phyloP scores from a whole-genome alignment of 345 rosid genomes.

The Camelina neglecta region DNA sequence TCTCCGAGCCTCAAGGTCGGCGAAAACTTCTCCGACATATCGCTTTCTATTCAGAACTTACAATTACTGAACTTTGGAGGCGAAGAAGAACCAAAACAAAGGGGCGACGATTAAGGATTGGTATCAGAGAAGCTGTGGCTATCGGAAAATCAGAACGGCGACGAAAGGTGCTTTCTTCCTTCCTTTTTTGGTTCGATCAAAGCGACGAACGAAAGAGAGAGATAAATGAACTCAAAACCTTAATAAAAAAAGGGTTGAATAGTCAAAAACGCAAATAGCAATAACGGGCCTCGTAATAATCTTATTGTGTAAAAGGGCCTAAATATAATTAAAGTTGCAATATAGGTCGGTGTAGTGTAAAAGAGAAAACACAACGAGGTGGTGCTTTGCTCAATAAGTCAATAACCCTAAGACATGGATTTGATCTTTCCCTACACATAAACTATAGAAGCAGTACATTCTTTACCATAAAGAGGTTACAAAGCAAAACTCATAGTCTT shows the following conservation, averaged over 20 bases:
- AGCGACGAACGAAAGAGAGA: background rate
- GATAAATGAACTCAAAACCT: background rate
- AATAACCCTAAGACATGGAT: background rate
- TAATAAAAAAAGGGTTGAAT: background rate
- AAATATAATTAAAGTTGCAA: background rate
- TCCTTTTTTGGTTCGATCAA: conserved; percentile 5
- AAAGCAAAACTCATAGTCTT: background rate
- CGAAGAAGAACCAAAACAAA: background rate
- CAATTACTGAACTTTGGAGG: background rate
- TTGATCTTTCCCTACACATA: background rate
- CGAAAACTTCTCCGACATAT: conserved; percentile 89
- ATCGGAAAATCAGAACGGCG: conserved; percentile 19
- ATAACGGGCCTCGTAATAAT: background rate
- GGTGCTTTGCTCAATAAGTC: background rate
- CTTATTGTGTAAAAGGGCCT: background rate
- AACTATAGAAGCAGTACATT: background rate
- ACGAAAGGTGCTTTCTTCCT: background rate
- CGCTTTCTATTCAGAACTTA: conserved; percentile 1
- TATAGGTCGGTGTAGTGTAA: conserved; percentile 14
- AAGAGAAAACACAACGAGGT: background rate
- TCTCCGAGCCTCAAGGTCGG: conserved; percentile 87
- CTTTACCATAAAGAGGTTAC: background rate
- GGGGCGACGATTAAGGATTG: background rate
- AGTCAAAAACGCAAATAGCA: conserved; percentile 6
- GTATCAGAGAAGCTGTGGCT: background rate